A percentile compares a stretch with the other conserved stretches of the same genome.
Conservation (phyloP, 208 protist species). For the Trypanosoma caninum region DNA sequence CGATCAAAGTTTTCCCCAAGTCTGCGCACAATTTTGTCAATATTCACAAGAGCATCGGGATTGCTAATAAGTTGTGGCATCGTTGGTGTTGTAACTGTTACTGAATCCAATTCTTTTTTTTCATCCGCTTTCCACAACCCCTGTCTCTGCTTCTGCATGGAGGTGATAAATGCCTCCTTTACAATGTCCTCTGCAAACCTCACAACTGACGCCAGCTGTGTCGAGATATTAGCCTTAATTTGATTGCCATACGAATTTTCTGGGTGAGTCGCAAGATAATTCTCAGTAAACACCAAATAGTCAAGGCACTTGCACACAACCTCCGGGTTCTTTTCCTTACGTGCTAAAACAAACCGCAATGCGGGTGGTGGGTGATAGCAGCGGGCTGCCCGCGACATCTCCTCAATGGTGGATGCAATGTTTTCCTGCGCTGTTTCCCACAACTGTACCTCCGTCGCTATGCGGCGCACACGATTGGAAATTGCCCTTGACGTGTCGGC, state of each 20-base stretch:
- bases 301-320: conserved; percentile 70
- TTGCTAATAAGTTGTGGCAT: conserved; percentile 44
- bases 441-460: conserved; percentile 70
- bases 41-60: conserved; percentile 44
- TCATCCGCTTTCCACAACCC: background rate
- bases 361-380: conserved; percentile 80
- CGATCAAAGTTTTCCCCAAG: conserved; percentile 84
- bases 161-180: conserved; percentile 58
- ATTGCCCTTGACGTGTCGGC: conserved; percentile 80
- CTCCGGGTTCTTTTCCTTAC: conserved; percentile 55
- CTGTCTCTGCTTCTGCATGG: conserved; percentile 38
- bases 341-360: conserved; percentile 54
- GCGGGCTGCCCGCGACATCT: conserved; percentile 76
- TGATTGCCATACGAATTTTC: conserved; percentile 52
- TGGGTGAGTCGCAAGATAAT: conserved; percentile 74
- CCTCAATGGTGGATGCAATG: conserved; percentile 80
- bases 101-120: conserved; percentile 1
- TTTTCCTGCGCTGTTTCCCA: conserved; percentile 89
- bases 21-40: conserved; percentile 64
- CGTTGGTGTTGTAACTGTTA: background rate
- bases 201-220: conserved; percentile 59
- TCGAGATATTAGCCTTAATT: conserved; percentile 38
- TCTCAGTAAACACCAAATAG: conserved; percentile 84
- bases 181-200: conserved; percentile 63
- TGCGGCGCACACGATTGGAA: conserved; percentile 51